Percentiles rank a stretch among this genome's conserved stretches.
Evolutionary conservation across 148 eudicot species (phyloP).

Genomic region (Heliamphora exappendiculata): DNA sequence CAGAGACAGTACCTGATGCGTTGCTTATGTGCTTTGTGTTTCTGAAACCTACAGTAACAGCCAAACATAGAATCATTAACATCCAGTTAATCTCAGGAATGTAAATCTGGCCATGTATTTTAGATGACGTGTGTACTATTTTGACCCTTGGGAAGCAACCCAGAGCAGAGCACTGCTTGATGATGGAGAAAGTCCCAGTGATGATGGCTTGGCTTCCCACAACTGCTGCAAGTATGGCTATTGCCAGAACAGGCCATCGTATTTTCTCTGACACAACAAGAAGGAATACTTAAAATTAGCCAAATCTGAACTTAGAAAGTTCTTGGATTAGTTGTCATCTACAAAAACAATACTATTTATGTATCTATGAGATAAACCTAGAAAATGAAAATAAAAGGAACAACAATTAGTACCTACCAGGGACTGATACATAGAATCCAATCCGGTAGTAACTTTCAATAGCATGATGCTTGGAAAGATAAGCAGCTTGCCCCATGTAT

Average conservation of each 20-base stretch:
- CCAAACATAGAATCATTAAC: constrained; percentile 62
- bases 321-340: constrained; percentile 53
- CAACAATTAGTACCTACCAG: constrained; percentile 30
- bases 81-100: constrained; percentile 69
- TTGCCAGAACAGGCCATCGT: constrained; percentile 61
- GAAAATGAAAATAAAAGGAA: neutral
- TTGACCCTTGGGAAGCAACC: constrained; percentile 64
- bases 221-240: constrained; percentile 67
- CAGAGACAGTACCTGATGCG: constrained; percentile 46
- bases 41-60: constrained; percentile 64
- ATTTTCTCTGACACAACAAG: constrained; percentile 35
- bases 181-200: constrained; percentile 65
- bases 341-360: neutral
- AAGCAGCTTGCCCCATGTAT: constrained; percentile 83
- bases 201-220: constrained; percentile 78
- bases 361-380: neutral
- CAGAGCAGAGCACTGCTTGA: constrained; percentile 63
- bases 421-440: constrained; percentile 68
- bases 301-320: neutral
- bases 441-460: constrained; percentile 38
- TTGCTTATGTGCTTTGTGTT: constrained; percentile 68
- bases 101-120: constrained; percentile 62
- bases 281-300: neutral
- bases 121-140: constrained; percentile 62
- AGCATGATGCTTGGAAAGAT: constrained; percentile 55